Conservation (phyloP, 495 filamentous ascomycete genomes). For the Aspergillus steynii region DNA sequence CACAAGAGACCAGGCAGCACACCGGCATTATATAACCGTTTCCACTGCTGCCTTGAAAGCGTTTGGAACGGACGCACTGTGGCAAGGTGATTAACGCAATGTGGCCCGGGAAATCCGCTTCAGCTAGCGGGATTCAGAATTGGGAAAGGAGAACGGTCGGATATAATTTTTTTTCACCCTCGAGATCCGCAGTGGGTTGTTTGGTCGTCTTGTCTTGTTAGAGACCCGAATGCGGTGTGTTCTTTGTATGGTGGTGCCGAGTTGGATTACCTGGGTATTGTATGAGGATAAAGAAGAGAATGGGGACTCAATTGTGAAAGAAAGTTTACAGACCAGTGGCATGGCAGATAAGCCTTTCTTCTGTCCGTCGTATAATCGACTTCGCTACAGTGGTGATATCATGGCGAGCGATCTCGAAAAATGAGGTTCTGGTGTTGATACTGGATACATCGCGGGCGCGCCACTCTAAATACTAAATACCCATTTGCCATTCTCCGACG, state of each 20-base stretch:
- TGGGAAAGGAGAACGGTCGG: background rate
- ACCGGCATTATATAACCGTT: background rate
- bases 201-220: slow-evolving; percentile 1
- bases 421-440: background rate
- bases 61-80: background rate
- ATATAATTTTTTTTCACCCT: slow-evolving; percentile 3
- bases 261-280: background rate
- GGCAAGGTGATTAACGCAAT: background rate
- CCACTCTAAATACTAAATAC: too few relatives aligned
- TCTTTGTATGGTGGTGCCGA: slow-evolving; percentile 9
- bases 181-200: slow-evolving; percentile 28
- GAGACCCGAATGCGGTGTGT: slow-evolving; percentile 24
- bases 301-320: background rate
- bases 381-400: background rate
- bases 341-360: too few relatives aligned
- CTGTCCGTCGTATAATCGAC: too few relatives aligned
- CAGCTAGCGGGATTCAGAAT: background rate
- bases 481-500: too few relatives aligned
- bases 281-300: background rate
- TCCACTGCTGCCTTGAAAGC: slow-evolving; percentile 3
- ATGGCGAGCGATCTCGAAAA: background rate
- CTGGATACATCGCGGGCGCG: background rate
- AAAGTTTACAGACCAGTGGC: too few relatives aligned
- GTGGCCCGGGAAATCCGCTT: background rate
- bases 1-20: background rate